Base-by-base conservation (phyloP, 1,284 basidiomycete species). In the Melampsora americana region DNA sequence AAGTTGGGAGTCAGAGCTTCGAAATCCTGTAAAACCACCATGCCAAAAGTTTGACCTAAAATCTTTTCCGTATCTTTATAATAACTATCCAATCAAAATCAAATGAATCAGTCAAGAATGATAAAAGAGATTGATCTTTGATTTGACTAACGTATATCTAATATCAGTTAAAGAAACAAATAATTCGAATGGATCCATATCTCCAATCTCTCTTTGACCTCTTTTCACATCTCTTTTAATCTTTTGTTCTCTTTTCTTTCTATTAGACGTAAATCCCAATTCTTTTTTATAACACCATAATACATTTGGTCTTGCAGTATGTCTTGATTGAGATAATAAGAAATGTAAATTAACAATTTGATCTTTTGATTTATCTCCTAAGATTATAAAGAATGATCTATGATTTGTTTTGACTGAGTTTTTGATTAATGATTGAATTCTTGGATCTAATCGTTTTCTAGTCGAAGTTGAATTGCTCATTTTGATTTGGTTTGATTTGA, bases 131-230 rank as follows among this genome's bases (percentile, higher is more conserved):
- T 44, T 5, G n/a, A 3, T 35, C 23, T 30, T 28, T n/a, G 64
- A 44, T 11, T 35, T 23, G 44, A 76, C 73, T 39, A 32, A 76
- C 73, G 73, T 76, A 86, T 99, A 99, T 78, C 95, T 90, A 77
- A 99, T 98, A 83, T 99, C 95, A 9, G 96, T 99, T n/a, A 98
- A 93, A 2, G 92, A 92, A 30, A 99, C 90, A 81, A 99, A 99
- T 72, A 99, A 92, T 85, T 99, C 96, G 81, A 99, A 99, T 0
- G 96, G 95, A 82, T 93, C 90, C 82, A 95, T 93, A 77, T 98
- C 93, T 81, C 95, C 95, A 30, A 92, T 89, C 81, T 99, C 95
- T 28, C 95, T 87, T 65, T 95, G 88, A 7, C 95, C 95, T 35
- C 93, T 88, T 84, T 97, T 96, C 53, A 95, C 89, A 82, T 97